A percentile compares a stretch with the other conserved stretches of the same genome.
Conservation (phyloP, 441 rosid genomes). For the Croton setiger region DNA sequence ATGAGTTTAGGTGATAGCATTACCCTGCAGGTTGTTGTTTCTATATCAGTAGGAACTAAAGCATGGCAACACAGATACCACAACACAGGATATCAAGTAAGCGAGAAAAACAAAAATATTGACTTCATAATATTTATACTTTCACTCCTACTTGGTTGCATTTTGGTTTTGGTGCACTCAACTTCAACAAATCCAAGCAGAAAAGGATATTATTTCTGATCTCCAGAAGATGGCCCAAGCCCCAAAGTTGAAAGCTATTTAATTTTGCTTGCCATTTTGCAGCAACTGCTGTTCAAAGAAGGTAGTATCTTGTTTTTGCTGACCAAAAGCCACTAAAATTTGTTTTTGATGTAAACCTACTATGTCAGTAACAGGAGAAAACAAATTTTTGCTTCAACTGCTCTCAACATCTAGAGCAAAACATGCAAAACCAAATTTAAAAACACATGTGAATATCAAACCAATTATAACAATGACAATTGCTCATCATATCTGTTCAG, state of each 20-base stretch:
- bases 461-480: neutral
- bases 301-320: neutral
- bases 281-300: neutral
- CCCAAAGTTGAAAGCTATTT: neutral
- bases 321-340: neutral
- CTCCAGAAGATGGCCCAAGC: neutral
- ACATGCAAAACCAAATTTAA: neutral
- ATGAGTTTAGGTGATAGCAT: neutral
- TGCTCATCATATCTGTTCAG: neutral
- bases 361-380: neutral
- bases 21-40: neutral
- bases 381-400: neutral
- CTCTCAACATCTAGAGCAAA: neutral
- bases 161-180: too few relatives aligned
- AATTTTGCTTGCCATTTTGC: neutral
- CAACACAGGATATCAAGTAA: neutral
- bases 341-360: neutral
- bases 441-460: neutral
- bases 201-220: neutral
- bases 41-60: neutral
- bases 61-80: neutral
- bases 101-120: neutral
- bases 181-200: neutral
- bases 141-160: neutral
- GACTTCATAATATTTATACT: neutral